Conservation (phyloP, 495 filamentous ascomycete genomes). For the Trichoderma erinaceum region DNA sequence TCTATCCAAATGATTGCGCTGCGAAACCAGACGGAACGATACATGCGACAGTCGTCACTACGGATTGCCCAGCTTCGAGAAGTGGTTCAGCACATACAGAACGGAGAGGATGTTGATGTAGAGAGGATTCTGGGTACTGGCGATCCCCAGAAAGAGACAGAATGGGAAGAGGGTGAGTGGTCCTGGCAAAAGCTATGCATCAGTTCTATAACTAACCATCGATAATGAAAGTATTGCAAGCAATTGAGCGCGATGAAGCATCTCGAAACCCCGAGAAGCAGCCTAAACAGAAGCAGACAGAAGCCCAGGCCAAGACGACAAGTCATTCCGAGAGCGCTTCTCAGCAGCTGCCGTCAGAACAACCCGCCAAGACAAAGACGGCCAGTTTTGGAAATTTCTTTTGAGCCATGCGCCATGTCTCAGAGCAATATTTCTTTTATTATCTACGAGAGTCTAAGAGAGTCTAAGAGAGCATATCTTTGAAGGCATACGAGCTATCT, state of each 20-base stretch:
- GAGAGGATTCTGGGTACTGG: conserved; percentile 77
- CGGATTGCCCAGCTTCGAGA: conserved; percentile 73
- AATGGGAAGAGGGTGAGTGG: conserved; percentile 75
- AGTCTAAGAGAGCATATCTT: conserved; percentile 46
- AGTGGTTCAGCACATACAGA: conserved; percentile 74
- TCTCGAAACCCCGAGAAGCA: conserved; percentile 45
- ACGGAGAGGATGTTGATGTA: conserved; percentile 86
- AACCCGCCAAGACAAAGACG: conserved; percentile 20
- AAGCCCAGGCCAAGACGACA: conserved; percentile 19
- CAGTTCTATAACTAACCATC: neutral
- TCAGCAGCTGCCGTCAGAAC: neutral
- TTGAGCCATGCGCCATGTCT: conserved; percentile 22
- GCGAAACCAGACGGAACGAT: conserved; percentile 65
- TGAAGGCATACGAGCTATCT: conserved; percentile 32
- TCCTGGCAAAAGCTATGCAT: conserved; percentile 16
- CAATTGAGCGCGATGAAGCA: conserved; percentile 74
- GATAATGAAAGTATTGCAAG: conserved; percentile 55
- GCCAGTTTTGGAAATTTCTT: conserved; percentile 34
- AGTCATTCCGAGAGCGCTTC: neutral
- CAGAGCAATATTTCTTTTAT: neutral
- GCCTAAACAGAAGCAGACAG: conserved; percentile 42
- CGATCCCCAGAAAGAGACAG: conserved; percentile 63
- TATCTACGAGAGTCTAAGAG: conserved; percentile 29
- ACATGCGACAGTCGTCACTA: conserved; percentile 67
- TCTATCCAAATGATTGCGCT: conserved; percentile 85